phyloP scores from a whole-genome alignment of 148 eudicot genomes.

The Beta vulgaris region DNA sequence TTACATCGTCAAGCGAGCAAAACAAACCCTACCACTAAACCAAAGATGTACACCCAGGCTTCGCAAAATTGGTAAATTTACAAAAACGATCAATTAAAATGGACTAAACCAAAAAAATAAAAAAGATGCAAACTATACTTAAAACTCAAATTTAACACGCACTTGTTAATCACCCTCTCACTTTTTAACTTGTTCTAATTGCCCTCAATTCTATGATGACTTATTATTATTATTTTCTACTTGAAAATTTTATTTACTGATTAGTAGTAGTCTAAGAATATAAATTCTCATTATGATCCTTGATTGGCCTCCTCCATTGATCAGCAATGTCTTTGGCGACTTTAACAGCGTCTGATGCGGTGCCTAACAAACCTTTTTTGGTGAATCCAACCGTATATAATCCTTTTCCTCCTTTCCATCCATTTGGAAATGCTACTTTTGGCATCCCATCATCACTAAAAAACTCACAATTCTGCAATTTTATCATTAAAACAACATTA shows the following conservation, averaged over 20 bases:
- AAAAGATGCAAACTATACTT: background rate
- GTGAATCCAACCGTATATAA: constrained; percentile 90
- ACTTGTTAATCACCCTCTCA: background rate
- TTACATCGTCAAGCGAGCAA: background rate
- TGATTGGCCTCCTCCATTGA: constrained; percentile 37
- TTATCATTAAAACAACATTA: background rate
- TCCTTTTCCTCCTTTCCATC: constrained; percentile 88
- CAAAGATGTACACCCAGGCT: constrained; percentile 27
- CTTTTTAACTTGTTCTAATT: background rate
- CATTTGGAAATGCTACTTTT: constrained; percentile 70
- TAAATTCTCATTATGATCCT: background rate
- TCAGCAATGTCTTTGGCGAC: constrained; percentile 65
- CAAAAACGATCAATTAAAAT: constrained; percentile 9
- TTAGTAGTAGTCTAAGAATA: background rate
- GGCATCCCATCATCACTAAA: constrained; percentile 86
- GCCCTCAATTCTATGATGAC: constrained; percentile 6
- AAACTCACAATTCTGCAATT: constrained; percentile 59
- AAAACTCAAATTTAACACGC: background rate
- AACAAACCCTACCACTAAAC: background rate
- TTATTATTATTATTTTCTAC: background rate
- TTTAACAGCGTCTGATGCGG: constrained; percentile 66
- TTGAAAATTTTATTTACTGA: constrained; percentile 7
- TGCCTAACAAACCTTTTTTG: constrained; percentile 79
- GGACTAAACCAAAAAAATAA: constrained; percentile 8
- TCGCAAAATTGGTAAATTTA: constrained; percentile 49